Base-by-base conservation (phyloP, 2,329 filamentous ascomycete species). In the Cladosporium oxysporum region DNA sequence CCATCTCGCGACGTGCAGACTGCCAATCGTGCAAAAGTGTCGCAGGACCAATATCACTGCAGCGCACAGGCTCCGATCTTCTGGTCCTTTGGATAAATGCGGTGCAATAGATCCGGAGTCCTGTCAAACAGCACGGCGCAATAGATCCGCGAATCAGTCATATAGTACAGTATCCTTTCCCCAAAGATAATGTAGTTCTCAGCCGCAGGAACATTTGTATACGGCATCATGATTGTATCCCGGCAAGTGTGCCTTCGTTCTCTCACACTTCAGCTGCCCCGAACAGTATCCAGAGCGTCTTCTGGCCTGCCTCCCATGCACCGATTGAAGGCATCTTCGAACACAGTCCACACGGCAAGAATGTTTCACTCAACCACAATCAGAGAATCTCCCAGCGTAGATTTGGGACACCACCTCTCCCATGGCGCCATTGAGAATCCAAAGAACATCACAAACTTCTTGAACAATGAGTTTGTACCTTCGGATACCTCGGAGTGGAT, bases 391-490 rank as follows among this genome's bases (percentile, higher is more conserved):
- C 50, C 50, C 2, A 53, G 50, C 50, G 50, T 53, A 21, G 50
- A 53, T 50, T 79, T 82, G 62, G 80, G 82, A 66, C 94, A 89
- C 78, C 90, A 90, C 33, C 89, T 83, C 62, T 87, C 84, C 21
- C 91, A 95, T 81, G 88, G 90, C 63, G 88, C 87, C 80, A 88
- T 92, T 72, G 75, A 85, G 71, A 79, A 85, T 66, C 88, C 90
- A 37, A 79, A 84, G 72, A 87, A 93, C 76, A 94, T 91, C 16
- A 90, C 88, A 29, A 93, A 91, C 82, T 95, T 94, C 77, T 76
- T 95, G 71, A 86, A 95, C 83, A 95, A 95, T 81, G 80, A 90
- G 77, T 93, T 94, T 76, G 81, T 89, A 64, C 80, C 84, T 59
- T 93, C 90, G 23, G 79, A 84, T 73, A 49, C 44, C 18, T 49